Evolutionary conservation across 495 filamentous ascomycete genomes (phyloP), one percentile per base, ranked within the genome.

Genomic region (Aspergillus mulundensis): DNA sequence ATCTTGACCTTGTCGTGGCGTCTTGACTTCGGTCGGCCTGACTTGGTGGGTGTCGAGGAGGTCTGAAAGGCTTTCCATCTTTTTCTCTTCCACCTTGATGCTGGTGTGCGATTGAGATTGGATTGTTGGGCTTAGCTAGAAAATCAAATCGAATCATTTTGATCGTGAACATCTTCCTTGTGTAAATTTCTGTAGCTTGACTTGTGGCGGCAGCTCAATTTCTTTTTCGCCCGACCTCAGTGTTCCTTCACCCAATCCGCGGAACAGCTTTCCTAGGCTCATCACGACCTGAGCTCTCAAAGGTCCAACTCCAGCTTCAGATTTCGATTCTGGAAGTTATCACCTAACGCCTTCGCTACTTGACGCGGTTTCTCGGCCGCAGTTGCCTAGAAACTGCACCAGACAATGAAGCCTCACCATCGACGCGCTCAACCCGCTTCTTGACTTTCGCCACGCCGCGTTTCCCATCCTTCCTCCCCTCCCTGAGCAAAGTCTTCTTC

Each of bases 31-130:
- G 82, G 82, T 78, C 82, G 79, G 73, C 69, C 73, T 73, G 74
- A 68, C 73, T 73, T 81, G 79, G 81, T 82, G 82, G 81, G 83
- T 79, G 77, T 79, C 78, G 81, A 81, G 81, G 83, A 82, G 76
- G 79, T 85, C 83, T 87, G 83, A 87, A 82, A 82, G 83, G 82
- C 75, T 60, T 67, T 64, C 42, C 60, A 63, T 46, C 50, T 60
- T 62, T 25, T 54, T 59, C 61, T 25, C 53, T 66, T 71, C 56
- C 48, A 48, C 53, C 62, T 61, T 61, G 60, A 67, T 70, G 68
- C 68, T 68, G 55, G 56, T 58, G 56, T 53, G 20, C 18, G 24
- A 43, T 18, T 16, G 18, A 36, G 12, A 28, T 8, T 36, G 36
- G 49, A 36, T 6, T 30, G 7, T 23, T 28, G 24, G 30, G 30